A percentile compares a stretch with the other conserved stretches of the same genome.
Evolutionary conservation across 1,284 basidiomycete species (phyloP).

Genomic region (Rhodofomes roseus): DNA sequence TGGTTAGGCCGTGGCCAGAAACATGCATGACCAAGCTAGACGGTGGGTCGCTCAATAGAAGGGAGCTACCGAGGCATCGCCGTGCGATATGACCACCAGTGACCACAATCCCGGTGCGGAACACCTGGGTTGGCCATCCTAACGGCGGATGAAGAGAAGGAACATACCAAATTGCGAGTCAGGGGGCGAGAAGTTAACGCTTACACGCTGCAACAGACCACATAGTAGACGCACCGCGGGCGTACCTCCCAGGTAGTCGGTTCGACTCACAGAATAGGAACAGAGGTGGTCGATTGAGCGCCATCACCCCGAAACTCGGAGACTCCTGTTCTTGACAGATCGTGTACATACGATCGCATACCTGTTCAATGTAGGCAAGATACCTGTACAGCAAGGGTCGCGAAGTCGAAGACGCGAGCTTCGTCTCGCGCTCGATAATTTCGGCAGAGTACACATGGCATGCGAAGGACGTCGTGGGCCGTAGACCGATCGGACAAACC

Average conservation of each 20-base stretch:
- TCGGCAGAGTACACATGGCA: background rate
- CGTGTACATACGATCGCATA: background rate
- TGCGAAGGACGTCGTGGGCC: background rate
- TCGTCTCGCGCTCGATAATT: background rate
- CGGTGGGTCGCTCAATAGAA: too few relatives aligned
- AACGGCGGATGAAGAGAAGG: background rate
- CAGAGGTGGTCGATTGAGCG: background rate
- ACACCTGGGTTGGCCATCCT: background rate
- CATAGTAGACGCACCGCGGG: background rate
- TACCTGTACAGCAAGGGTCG: background rate
- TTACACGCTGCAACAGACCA: background rate
- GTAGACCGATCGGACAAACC: background rate
- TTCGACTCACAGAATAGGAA: background rate
- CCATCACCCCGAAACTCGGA: background rate
- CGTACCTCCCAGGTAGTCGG: background rate
- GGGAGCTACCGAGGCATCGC: background rate
- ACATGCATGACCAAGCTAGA: background rate
- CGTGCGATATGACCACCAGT: background rate
- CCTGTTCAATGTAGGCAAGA: background rate
- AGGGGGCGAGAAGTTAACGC: background rate
- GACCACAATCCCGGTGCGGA: background rate
- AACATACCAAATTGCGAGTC: background rate
- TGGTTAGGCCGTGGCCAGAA: background rate
- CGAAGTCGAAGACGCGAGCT: background rate
- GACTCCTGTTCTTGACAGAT: background rate